phyloP scores from a whole-genome alignment of 257 asterid species.

The Thymus mandschuricus region DNA sequence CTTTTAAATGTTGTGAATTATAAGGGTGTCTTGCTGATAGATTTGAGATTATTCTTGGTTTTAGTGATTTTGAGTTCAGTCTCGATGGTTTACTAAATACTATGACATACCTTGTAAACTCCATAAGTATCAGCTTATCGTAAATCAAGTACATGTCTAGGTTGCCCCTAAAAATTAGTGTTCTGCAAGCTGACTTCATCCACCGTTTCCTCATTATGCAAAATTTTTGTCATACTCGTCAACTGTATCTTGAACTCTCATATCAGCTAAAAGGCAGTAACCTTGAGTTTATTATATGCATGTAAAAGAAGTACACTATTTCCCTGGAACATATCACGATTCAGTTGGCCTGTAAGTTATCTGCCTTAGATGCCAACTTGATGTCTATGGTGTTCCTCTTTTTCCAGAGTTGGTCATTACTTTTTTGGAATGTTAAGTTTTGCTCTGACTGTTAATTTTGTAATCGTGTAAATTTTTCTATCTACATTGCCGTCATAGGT shows the following conservation, averaged over 20 bases:
- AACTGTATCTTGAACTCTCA: neutral
- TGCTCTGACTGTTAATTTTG: neutral
- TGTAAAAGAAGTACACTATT: neutral
- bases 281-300: neutral
- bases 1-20: constrained; percentile 17
- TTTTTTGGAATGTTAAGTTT: neutral
- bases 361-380: constrained; percentile 23
- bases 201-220: too few relatives aligned
- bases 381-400: neutral
- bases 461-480: neutral
- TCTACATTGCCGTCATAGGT: constrained; percentile 45
- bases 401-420: constrained; percentile 21
- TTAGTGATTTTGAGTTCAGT: neutral
- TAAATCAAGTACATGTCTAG: neutral
- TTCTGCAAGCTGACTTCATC: too few relatives aligned
- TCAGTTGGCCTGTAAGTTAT: constrained; percentile 10
- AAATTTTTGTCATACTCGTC: too few relatives aligned
- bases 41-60: neutral
- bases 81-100: too few relatives aligned
- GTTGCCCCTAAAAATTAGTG: neutral
- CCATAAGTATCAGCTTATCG: neutral
- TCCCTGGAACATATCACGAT: neutral
- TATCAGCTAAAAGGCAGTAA: neutral
- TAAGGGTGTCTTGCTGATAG: neutral
- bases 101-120: neutral